Percentiles rank a stretch among this genome's conserved stretches.
These are phyloP conservation scores for Avena sativa DNA, from an alignment of 176 grass and related monocot species.

Conservation along the genomic window DNA sequence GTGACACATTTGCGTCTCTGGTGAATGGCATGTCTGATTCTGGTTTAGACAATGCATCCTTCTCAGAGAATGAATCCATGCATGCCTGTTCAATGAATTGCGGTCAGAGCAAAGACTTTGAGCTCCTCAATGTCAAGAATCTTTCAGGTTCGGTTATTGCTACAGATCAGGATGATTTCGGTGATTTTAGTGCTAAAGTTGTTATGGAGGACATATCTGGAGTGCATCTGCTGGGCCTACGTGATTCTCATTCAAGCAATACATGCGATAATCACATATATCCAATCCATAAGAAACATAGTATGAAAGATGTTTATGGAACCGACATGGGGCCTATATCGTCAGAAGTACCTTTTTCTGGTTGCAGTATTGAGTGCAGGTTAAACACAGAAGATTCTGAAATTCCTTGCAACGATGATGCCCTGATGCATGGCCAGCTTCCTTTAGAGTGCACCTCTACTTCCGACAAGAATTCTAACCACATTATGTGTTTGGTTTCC, in stretches of 20 bases:
- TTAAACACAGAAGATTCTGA: conserved; percentile 72
- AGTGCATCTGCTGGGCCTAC: background rate
- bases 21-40: conserved; percentile 33
- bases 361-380: conserved; percentile 33
- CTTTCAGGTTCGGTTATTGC: conserved; percentile 59
- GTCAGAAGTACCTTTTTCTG: conserved; percentile 42
- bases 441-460: conserved; percentile 33
- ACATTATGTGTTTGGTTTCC: conserved; percentile 21
- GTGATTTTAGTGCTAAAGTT: conserved; percentile 38
- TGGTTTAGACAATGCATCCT: conserved; percentile 43
- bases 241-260: conserved; percentile 29
- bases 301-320: conserved; percentile 39
- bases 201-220: conserved; percentile 10
- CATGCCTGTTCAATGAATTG: conserved; percentile 37
- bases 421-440: conserved; percentile 37
- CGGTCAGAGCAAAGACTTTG: conserved; percentile 54
- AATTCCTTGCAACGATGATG: conserved; percentile 66
- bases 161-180: conserved; percentile 48
- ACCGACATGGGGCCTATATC: conserved; percentile 47
- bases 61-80: conserved; percentile 62
- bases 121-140: conserved; percentile 62
- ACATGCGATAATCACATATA: conserved; percentile 24
- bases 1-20: conserved; percentile 22
- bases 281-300: conserved; percentile 37
- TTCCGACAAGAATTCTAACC: conserved; percentile 33